These are phyloP conservation scores for Cutaneotrichosporon cutaneum DNA, from an alignment of 1,284 basidiomycete genomes.

Conservation along the genomic window DNA sequence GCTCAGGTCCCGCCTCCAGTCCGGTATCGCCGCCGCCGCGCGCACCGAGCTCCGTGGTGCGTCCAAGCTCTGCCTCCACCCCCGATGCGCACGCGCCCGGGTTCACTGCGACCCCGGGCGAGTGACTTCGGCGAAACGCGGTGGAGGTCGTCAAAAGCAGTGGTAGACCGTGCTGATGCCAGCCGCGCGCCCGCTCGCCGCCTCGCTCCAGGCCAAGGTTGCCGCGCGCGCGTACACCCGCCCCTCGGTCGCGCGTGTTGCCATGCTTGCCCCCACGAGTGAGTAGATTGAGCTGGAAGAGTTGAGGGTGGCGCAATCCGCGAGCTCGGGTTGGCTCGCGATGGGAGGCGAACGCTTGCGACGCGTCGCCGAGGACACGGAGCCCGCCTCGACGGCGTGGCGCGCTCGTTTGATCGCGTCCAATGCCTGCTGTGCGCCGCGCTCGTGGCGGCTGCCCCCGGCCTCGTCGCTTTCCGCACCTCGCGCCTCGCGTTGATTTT, in stretches of 20 bases:
- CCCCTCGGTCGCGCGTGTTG: constrained; percentile 18
- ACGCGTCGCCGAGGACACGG: not conserved
- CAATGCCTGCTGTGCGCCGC: too few species aligned
- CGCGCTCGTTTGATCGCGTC: too few species aligned
- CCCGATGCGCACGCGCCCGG: too few species aligned
- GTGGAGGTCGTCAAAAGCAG: constrained; percentile 5
- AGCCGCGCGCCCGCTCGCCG: constrained; percentile 17
- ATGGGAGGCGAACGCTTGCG: not conserved
- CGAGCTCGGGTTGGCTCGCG: not conserved
- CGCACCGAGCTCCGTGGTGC: constrained; percentile 35
- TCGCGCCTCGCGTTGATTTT: too few species aligned
- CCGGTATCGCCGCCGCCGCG: constrained; percentile 31
- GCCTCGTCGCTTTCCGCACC: too few species aligned
- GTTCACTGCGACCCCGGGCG: not conserved
- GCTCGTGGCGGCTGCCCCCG: too few species aligned
- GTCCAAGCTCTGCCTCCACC: constrained; percentile 19
- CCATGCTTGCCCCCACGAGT: constrained; percentile 20
- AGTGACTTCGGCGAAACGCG: not conserved
- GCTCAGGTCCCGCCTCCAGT: constrained; percentile 39
- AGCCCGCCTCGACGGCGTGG: too few species aligned
- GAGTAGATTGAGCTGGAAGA: not conserved
- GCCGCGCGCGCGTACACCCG: constrained; percentile 19
- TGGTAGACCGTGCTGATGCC: not conserved
- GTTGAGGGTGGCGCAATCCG: not conserved
- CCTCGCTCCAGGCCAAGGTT: constrained; percentile 14